Percentiles rank a stretch among this genome's conserved stretches.
Evolutionary conservation across 192 early-diverging fungal genomes (phyloP).

Genomic region (Lobulomyces angularis): DNA sequence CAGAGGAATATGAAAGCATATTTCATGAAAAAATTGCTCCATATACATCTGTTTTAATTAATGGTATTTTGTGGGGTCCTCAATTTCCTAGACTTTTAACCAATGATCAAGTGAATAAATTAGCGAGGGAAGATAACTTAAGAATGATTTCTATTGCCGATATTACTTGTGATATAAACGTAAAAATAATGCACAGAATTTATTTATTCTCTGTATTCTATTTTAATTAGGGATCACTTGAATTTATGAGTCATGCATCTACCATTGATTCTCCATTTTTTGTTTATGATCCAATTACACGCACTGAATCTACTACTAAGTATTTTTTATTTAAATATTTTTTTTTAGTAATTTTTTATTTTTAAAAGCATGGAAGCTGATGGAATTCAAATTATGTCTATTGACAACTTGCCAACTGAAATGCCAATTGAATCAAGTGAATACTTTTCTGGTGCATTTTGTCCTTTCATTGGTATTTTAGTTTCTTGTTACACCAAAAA

Average conservation of each 20-base stretch:
- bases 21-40: conserved; percentile 87
- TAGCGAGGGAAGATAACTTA: conserved; percentile 54
- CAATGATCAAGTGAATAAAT: conserved; percentile 59
- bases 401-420: conserved; percentile 95
- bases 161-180: conserved; percentile 85
- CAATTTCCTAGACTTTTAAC: conserved; percentile 79
- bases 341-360: background rate
- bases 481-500: conserved; percentile 22
- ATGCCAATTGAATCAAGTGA: conserved; percentile 87
- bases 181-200: conserved; percentile 15
- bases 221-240: conserved; percentile 63
- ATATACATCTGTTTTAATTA: conserved; percentile 74
- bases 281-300: conserved; percentile 73
- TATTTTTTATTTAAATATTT: background rate
- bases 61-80: conserved; percentile 89
- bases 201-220: background rate
- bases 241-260: conserved; percentile 82
- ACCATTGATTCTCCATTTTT: conserved; percentile 86
- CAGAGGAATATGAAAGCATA: conserved; percentile 60
- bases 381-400: conserved; percentile 93
- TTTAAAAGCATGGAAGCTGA: conserved; percentile 46
- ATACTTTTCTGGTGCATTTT: conserved; percentile 78
- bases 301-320: background rate
- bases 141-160: conserved; percentile 79
- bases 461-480: conserved; percentile 69